These are phyloP conservation scores for Neofusicoccum laricinum DNA, from an alignment of 2,329 filamentous ascomycete species.

Conservation along the genomic window DNA sequence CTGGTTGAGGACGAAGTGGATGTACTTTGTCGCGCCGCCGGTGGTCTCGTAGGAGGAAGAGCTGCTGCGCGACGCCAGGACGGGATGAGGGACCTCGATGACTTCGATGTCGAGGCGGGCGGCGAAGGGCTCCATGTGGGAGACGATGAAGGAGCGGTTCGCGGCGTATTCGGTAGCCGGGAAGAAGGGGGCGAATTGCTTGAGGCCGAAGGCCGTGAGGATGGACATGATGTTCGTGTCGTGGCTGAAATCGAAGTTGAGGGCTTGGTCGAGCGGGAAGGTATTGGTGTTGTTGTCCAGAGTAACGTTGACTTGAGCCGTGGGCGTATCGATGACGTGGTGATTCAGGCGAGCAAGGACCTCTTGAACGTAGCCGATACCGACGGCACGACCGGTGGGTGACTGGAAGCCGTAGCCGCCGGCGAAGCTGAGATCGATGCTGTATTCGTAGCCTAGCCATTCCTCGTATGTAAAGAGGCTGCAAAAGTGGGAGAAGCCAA, in stretches of 20 bases:
- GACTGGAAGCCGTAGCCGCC: slow-evolving; percentile 62
- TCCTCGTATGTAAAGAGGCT: slow-evolving; percentile 72
- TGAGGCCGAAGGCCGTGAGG: slow-evolving; percentile 69
- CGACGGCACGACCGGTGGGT: slow-evolving; percentile 67
- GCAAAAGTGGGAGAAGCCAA: slow-evolving; percentile 73
- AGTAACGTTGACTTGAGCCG: slow-evolving; percentile 59
- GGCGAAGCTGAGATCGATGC: slow-evolving; percentile 64
- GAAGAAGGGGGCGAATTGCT: slow-evolving; percentile 60
- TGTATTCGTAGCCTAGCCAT: slow-evolving; percentile 71
- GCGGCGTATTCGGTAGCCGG: slow-evolving; percentile 54
- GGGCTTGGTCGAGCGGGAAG: slow-evolving; percentile 69
- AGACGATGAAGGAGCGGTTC: slow-evolving; percentile 61
- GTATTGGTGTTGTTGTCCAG: slow-evolving; percentile 65
- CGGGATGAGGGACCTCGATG: slow-evolving; percentile 64
- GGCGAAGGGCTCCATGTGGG: slow-evolving; percentile 68
- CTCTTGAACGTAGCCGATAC: slow-evolving; percentile 66
- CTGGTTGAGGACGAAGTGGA: slow-evolving; percentile 74
- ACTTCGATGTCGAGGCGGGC: slow-evolving; percentile 72
- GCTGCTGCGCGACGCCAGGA: slow-evolving; percentile 42
- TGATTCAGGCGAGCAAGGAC: slow-evolving; percentile 68
- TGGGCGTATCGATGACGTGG: slow-evolving; percentile 49
- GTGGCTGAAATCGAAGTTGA: slow-evolving; percentile 77
- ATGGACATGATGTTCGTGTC: slow-evolving; percentile 71
- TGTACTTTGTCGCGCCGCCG: slow-evolving; percentile 61
- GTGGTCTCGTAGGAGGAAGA: slow-evolving; percentile 18